Conservation (phyloP, 2,329 filamentous ascomycete genomes). For the Periconia sp. region DNA sequence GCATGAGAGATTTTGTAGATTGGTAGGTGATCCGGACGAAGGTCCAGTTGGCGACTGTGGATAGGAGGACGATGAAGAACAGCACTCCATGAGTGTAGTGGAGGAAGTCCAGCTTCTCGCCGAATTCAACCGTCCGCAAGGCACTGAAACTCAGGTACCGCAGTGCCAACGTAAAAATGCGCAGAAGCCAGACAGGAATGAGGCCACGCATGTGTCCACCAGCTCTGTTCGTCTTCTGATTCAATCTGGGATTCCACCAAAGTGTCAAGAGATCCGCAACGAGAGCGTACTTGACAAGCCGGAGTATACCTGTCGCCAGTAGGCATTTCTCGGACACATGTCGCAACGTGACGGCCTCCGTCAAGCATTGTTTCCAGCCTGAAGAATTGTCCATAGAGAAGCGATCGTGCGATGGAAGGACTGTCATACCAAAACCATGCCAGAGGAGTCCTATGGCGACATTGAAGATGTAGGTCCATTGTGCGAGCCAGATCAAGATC, state of each 20-base stretch:
- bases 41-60: conserved; percentile 48
- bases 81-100: conserved; percentile 62
- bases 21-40: conserved; percentile 65
- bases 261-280: conserved; percentile 58
- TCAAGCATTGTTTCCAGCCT: conserved; percentile 25
- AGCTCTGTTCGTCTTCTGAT: conserved; percentile 67
- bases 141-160: conserved; percentile 48
- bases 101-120: conserved; percentile 36
- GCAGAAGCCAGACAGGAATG: conserved; percentile 69
- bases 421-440: conserved; percentile 38
- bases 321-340: conserved; percentile 36
- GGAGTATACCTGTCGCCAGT: conserved; percentile 22
- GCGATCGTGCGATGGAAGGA: conserved; percentile 16
- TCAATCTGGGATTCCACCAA: conserved; percentile 74
- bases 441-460: conserved; percentile 41
- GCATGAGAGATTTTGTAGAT: conserved; percentile 32
- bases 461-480: conserved; percentile 48
- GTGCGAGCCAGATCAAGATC: conserved; percentile 54
- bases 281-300: conserved; percentile 46
- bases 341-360: conserved; percentile 23
- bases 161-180: conserved; percentile 63
- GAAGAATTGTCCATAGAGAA: conserved; percentile 10
- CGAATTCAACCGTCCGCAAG: conserved; percentile 4
- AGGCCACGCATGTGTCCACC: conserved; percentile 61
- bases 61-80: conserved; percentile 43